Percentiles rank a stretch among this genome's conserved stretches.
Evolutionary conservation across 2,329 filamentous ascomycete genomes (phyloP).

Genomic region (Ceratocystis diversiconidia): DNA sequence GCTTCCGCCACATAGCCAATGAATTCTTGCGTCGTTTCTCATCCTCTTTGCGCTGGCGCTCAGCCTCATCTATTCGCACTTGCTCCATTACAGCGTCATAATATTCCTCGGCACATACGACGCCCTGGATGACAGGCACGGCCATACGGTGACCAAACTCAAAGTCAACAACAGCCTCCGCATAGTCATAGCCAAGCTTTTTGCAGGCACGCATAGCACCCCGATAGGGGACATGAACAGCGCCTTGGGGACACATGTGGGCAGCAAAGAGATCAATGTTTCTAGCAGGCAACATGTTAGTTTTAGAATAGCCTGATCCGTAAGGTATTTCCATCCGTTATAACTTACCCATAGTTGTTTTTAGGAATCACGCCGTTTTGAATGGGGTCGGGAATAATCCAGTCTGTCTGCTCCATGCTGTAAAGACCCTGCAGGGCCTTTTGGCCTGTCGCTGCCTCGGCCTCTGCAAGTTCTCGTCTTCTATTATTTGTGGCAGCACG

Average conservation of each 20-base stretch:
- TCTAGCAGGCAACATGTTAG: constrained; percentile 23
- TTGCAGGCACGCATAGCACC: constrained; percentile 71
- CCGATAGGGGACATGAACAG: constrained; percentile 67
- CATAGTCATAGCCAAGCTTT: constrained; percentile 71
- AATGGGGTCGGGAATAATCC: constrained; percentile 85
- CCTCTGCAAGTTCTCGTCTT: constrained; percentile 77
- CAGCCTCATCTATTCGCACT: constrained; percentile 62
- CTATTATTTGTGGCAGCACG: constrained; percentile 80
- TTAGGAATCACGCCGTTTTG: constrained; percentile 76
- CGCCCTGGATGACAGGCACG: constrained; percentile 78
- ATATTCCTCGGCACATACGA: constrained; percentile 74
- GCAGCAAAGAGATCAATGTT: constrained; percentile 94
- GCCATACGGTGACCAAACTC: constrained; percentile 93
- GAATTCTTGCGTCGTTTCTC: constrained; percentile 65
- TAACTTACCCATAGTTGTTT: constrained; percentile 63
- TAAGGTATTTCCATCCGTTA: not conserved
- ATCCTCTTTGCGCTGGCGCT: constrained; percentile 63
- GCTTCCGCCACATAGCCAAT: constrained; percentile 69
- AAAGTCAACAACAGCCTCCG: constrained; percentile 89
- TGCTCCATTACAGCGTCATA: constrained; percentile 61
- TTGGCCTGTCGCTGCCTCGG: constrained; percentile 61
- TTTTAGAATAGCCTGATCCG: not conserved
- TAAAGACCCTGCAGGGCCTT: constrained; percentile 82
- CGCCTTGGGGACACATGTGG: constrained; percentile 78
- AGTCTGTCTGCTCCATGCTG: constrained; percentile 73